Evolutionary conservation across 208 protist species (phyloP), one percentile per base, ranked within the genome.

Genomic region (Leishmania major): DNA sequence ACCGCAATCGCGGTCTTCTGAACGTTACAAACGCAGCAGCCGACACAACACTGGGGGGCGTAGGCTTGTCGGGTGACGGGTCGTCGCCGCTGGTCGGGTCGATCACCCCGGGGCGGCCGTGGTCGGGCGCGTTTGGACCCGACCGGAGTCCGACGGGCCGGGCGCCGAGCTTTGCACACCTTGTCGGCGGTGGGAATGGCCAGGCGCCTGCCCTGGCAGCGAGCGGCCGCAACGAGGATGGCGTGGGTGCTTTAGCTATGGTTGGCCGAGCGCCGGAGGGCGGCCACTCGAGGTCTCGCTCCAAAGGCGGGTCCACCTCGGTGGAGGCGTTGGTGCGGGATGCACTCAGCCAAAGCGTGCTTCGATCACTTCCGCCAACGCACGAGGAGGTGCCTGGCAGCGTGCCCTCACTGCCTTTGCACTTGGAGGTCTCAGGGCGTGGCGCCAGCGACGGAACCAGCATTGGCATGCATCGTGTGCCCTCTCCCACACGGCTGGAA

Each of bases 321-420:
- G 84, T 91, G 53, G 84, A 81, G 40, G 91, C 88, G 6, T 84
- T 94, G 43, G 86, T 94, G 69, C 79, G 89, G 40, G 91, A 94
- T 55, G 89, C 88, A 10, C 87, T 94, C 35, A 94, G 91, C 76
- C 89, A 94, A 64, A 94, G 91, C 60, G 85, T 94, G 3, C 72
- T 93, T 57, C 82, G 80, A 60, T 86, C 80, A 22, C 79, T 93
- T 3, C 82, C 88, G 13, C 55, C 79, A 31, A 80, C 81, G 49
- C 89, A 90, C 80, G 80, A 80, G 17, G 75, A 53, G 51, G n/a
- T 53, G 1, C 62, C 82, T 45, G 25, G 53, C 51, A 53, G 51
- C 49, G 59, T 3, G 11, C 71, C 45, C 11, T 35, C 70, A 7
- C 13, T 60, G 60, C 75, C 82, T 25, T n/a, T 60, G 22, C 40